Base-by-base conservation (phyloP, 768 basidiomycete species). In the Naganishia antarctica region DNA sequence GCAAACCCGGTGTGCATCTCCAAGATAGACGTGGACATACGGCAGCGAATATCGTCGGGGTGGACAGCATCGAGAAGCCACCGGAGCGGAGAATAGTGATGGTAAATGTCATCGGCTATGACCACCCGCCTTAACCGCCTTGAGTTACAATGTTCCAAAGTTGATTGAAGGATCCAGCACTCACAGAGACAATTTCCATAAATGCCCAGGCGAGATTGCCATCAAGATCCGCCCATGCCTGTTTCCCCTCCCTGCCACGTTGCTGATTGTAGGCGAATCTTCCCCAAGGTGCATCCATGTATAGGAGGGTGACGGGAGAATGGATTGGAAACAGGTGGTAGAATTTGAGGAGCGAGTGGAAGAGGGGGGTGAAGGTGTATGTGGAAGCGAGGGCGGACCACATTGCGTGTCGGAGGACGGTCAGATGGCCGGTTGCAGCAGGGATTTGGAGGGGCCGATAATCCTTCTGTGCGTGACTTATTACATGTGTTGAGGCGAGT, bases 231-330 rank as follows among this genome's bases (percentile, higher is more conserved):
- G 34, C 41, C 51, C 51, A 45, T 4, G 40, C 50, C 50, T 28
- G 53, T 34, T n/a, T n/a, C 29, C 51, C 51, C 34, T 63, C 31
- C n/a, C 45, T 60, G 21, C 59, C 43, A 12, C 59, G 16, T n/a
- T 60, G 59, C 25, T 60, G 18, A 9, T 47, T 46, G 37, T 43
- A 40, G 5, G 85, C 76, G 73, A 91, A 91, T 0, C 88, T 83
- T 11, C 91, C 91, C 74, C 90, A 90, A 0, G 88, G 88, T 0
- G 89, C 90, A 72, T 91, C 80, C 57, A 89, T 72, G 57, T 84
- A 40, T 7, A 87, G 81, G 12, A 73, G 60, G 11, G 75, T 76
- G n/a, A 73, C 46, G 5, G 74, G 74, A 18, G 69, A 65, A 57
- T 76, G 75, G 4, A 76, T 60, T 6, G 75, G 75, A 57, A 76